A percentile compares a stretch with the other conserved stretches of the same genome.
Evolutionary conservation across 768 basidiomycete species (phyloP).

Genomic region (Omphalotus guepiniiformis): DNA sequence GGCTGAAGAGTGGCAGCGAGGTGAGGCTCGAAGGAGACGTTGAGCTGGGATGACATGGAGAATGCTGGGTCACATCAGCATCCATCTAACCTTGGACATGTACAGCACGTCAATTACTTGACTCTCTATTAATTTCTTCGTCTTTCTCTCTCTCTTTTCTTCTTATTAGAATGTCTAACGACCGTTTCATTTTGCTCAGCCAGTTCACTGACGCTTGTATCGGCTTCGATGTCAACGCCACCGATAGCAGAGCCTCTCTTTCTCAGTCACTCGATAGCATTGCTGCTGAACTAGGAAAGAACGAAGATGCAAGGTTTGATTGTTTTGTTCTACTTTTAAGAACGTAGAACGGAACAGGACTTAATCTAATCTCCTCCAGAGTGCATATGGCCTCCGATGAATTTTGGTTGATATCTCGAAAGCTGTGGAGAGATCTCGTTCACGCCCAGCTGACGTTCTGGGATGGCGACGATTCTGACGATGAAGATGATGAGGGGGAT

Average conservation of each 20-base stretch:
- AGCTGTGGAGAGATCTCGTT: slow-evolving; percentile 51
- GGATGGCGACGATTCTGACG: slow-evolving; percentile 45
- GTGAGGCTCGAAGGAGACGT: slow-evolving; percentile 67
- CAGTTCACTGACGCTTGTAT: slow-evolving; percentile 40
- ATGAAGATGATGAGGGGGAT: slow-evolving; percentile 23
- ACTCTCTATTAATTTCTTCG: neutral
- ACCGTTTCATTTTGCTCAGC: slow-evolving; percentile 11
- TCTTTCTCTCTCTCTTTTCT: neutral
- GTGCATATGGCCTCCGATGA: neutral
- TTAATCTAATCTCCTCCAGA: neutral
- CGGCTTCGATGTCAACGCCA: slow-evolving; percentile 30
- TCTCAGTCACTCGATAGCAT: slow-evolving; percentile 41
- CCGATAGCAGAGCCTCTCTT: slow-evolving; percentile 15
- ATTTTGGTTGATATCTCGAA: slow-evolving; percentile 53
- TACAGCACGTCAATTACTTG: too few relatives aligned
- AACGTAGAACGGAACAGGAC: neutral
- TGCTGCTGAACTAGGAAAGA: slow-evolving; percentile 48
- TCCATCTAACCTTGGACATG: neutral
- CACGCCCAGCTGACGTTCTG: slow-evolving; percentile 48
- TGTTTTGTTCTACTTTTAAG: neutral
- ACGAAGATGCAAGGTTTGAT: slow-evolving; percentile 33
- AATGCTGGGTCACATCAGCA: neutral
- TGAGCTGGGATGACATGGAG: slow-evolving; percentile 25
- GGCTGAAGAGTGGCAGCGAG: slow-evolving; percentile 45
- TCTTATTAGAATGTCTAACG: neutral